These are phyloP conservation scores for Dioszegia aurantiaca DNA, from an alignment of 768 basidiomycete species.

Conservation along the genomic window DNA sequence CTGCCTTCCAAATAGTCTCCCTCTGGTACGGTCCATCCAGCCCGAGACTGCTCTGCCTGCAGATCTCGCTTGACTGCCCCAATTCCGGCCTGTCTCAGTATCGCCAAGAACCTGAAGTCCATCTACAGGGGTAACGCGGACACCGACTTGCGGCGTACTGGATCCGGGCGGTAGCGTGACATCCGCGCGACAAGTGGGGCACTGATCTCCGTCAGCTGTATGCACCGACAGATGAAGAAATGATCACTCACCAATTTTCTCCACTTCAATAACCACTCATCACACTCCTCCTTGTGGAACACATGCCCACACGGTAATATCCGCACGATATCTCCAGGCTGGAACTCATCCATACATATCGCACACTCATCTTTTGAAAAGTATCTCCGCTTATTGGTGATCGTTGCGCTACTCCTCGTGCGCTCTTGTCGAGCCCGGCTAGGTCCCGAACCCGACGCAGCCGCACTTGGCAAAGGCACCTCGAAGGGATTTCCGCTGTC, in stretches of 20 bases:
- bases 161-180: conserved; percentile 60
- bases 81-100: neutral
- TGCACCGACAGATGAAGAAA: neutral
- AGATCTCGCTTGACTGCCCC: neutral
- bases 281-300: conserved; percentile 86
- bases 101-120: neutral
- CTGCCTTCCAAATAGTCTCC: conserved; percentile 2
- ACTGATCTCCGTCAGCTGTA: conserved; percentile 56
- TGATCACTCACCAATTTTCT: conserved; percentile 77
- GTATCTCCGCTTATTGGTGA: conserved; percentile 57
- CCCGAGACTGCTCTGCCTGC: neutral
- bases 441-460: conserved; percentile 6
- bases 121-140: conserved; percentile 30
- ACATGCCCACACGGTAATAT: conserved; percentile 92
- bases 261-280: conserved; percentile 85
- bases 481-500: conserved; percentile 10
- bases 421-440: conserved; percentile 11
- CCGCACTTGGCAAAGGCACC: neutral
- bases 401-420: conserved; percentile 13
- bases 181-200: conserved; percentile 87
- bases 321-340: conserved; percentile 80
- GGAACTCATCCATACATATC: conserved; percentile 85
- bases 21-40: neutral
- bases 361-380: conserved; percentile 82
- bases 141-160: conserved; percentile 16